Percentiles rank a stretch among this genome's conserved stretches.
Conservation (phyloP, 768 basidiomycete species). For the Leccinum arenicola region DNA sequence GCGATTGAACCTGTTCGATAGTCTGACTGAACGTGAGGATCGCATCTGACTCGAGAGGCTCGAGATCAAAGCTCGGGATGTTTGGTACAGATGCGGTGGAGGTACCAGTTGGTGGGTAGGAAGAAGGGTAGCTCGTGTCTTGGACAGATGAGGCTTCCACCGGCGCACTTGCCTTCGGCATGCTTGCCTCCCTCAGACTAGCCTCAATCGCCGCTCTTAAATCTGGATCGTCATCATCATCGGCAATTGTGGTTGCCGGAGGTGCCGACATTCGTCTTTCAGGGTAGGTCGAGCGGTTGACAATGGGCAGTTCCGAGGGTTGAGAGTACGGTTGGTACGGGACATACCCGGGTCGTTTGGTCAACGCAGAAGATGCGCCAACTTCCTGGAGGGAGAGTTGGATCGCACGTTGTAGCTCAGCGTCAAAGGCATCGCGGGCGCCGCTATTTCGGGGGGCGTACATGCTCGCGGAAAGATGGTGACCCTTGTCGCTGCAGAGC, state of each 20-base stretch:
- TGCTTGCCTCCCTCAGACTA: slow-evolving; percentile 79
- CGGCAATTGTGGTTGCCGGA: slow-evolving; percentile 28
- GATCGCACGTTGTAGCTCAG: slow-evolving; percentile 91
- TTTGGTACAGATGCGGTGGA: slow-evolving; percentile 43
- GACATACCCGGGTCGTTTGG: slow-evolving; percentile 63
- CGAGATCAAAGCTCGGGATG: slow-evolving; percentile 77
- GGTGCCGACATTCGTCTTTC: slow-evolving; percentile 21
- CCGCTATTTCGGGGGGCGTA: slow-evolving; percentile 52
- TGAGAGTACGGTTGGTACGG: slow-evolving; percentile 48
- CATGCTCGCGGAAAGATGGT: slow-evolving; percentile 54
- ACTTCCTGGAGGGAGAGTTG: slow-evolving; percentile 85
- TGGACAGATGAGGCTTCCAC: slow-evolving; percentile 56
- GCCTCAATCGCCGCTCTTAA: slow-evolving; percentile 94
- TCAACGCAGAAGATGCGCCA: slow-evolving; percentile 41
- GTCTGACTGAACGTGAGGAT: slow-evolving; percentile 91
- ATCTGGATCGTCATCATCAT: slow-evolving; percentile 90
- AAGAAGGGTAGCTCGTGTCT: slow-evolving; percentile 45
- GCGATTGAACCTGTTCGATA: slow-evolving; percentile 77
- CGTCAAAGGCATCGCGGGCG: slow-evolving; percentile 68
- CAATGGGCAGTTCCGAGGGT: slow-evolving; percentile 63
- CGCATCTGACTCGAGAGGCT: slow-evolving; percentile 76
- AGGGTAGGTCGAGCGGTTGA: slow-evolving; percentile 55
- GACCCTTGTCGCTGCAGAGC: slow-evolving; percentile 41
- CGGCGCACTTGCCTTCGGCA: slow-evolving; percentile 79
- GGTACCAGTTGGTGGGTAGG: slow-evolving; percentile 40